Conservation (phyloP, 257 asterid species). For the Striga asiatica region DNA sequence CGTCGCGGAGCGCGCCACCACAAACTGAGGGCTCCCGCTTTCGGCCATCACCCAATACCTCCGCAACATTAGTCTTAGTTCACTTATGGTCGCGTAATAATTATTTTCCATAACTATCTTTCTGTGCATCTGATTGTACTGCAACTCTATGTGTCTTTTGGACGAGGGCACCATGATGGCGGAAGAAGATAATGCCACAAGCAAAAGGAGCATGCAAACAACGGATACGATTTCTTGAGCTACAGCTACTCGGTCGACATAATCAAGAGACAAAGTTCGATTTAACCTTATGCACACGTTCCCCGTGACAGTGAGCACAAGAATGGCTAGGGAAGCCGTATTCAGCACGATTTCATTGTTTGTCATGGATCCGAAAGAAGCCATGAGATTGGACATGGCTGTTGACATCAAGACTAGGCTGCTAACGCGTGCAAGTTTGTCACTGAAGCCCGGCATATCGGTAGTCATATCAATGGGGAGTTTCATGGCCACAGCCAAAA, state of each 20-base stretch:
- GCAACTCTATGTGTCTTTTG: constrained; percentile 9
- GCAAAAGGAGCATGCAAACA: background rate
- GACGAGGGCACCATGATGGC: constrained; percentile 6
- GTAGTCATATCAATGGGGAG: constrained; percentile 15
- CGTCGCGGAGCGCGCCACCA: background rate
- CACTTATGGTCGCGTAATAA: background rate
- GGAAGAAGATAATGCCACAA: background rate
- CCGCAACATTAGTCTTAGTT: background rate
- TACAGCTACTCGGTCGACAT: background rate
- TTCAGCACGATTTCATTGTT: constrained; percentile 8
- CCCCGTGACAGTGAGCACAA: constrained; percentile 4
- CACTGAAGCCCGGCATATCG: background rate
- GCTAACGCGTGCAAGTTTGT: background rate
- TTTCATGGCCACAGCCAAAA: constrained; percentile 20
- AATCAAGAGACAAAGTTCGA: background rate
- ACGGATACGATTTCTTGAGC: background rate
- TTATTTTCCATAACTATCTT: too few species aligned
- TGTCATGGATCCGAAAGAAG: constrained; percentile 15
- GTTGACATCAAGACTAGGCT: constrained; percentile 10
- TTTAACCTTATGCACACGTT: constrained; percentile 11
- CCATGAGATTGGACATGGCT: constrained; percentile 9
- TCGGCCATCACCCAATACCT: constrained; percentile 16
- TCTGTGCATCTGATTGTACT: background rate
- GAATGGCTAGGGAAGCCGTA: background rate
- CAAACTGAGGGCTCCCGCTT: constrained; percentile 18